Evolutionary conservation across 768 basidiomycete genomes (phyloP).

Genomic region (Kwoniella shandongensis): DNA sequence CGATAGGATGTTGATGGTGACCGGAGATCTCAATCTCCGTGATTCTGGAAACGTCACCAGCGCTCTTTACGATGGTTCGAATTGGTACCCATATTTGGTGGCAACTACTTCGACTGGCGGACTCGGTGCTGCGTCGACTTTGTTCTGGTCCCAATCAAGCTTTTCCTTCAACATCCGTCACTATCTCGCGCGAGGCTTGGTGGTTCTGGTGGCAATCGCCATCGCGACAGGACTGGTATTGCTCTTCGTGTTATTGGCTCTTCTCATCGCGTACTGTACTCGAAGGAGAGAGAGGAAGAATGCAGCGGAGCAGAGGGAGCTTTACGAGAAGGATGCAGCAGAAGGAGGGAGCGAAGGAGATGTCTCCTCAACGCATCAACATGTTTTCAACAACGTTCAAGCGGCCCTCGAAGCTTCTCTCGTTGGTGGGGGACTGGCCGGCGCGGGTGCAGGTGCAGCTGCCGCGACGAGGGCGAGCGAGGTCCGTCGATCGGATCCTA

Average conservation of each 20-base stretch:
- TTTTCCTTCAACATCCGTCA: slow-evolving; percentile 63
- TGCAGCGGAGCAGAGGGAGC: slow-evolving; percentile 18
- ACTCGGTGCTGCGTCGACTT: slow-evolving; percentile 68
- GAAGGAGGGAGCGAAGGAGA: slow-evolving; percentile 22
- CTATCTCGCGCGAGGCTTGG: slow-evolving; percentile 85
- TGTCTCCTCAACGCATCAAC: slow-evolving; percentile 42
- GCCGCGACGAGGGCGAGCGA: slow-evolving; percentile 14
- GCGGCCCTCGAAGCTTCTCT: slow-evolving; percentile 34
- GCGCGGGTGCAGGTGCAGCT: slow-evolving; percentile 16
- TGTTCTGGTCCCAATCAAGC: slow-evolving; percentile 63
- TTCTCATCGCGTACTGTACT: slow-evolving; percentile 42
- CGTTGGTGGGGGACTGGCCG: slow-evolving; percentile 26
- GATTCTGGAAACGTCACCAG: slow-evolving; percentile 77
- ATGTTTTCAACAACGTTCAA: slow-evolving; percentile 43
- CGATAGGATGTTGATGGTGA: slow-evolving; percentile 87
- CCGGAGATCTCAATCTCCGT: slow-evolving; percentile 69
- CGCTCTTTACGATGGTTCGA: slow-evolving; percentile 81
- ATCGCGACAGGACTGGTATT: slow-evolving; percentile 79
- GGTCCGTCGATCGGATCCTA: slow-evolving; percentile 11
- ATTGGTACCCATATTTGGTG: slow-evolving; percentile 76
- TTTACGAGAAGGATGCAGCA: slow-evolving; percentile 28
- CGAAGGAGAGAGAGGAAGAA: slow-evolving; percentile 34
- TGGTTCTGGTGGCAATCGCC: slow-evolving; percentile 95
- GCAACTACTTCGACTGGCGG: slow-evolving; percentile 67
- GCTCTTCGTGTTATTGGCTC: slow-evolving; percentile 48